Base-by-base conservation (phyloP, 2,329 filamentous ascomycete species). In the Beauveria rudraprayagi region DNA sequence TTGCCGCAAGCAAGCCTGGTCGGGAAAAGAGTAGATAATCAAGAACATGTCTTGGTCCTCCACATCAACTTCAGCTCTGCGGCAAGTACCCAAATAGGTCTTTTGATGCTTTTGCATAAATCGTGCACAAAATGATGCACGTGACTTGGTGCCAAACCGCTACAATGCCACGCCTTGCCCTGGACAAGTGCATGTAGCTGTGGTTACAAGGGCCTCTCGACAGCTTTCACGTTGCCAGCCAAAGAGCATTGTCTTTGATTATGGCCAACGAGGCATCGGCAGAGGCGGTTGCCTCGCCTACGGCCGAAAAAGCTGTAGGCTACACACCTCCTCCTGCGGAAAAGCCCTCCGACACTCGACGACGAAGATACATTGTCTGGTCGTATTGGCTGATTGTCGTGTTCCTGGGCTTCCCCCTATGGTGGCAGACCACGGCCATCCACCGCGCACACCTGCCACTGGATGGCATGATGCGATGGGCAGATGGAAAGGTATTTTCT, bases 351-450 rank as follows among this genome's bases (percentile, higher is more conserved):
- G 86, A 88, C 65, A 78, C 88, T 56, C 84, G 83, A 70, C 84
- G 88, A 62, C 87, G 94, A 60, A 84, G 85, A 53, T 80, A 80
- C 64, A 88, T 97, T 56, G 86, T 99, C 64, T 73, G 90, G 64
- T 93, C 93, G 9, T 97, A 97, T 74, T 99, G 94, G 94, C 78
- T 86, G 5, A 85, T 97, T 43, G 90, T 96, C 7, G 72, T 96
- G 7, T 82, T 88, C 34, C 76, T 99, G 6, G 94, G 94, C 3
- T 73, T 99, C 66, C 94, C 94, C 61, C 88, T 96, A 83, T 99
- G 94, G 94, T 95, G 91, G 86, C 87, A 86, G 73, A 97, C 94
- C 0, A 99, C 94, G 4, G 89, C 90, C 0, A 96, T 97, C 60
- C 92, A 96, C 73, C 85, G 94, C 60, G 92, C 93, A 14, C 82